phyloP scores from a whole-genome alignment of 2,329 filamentous ascomycete genomes.

The Fusarium bactridioides region DNA sequence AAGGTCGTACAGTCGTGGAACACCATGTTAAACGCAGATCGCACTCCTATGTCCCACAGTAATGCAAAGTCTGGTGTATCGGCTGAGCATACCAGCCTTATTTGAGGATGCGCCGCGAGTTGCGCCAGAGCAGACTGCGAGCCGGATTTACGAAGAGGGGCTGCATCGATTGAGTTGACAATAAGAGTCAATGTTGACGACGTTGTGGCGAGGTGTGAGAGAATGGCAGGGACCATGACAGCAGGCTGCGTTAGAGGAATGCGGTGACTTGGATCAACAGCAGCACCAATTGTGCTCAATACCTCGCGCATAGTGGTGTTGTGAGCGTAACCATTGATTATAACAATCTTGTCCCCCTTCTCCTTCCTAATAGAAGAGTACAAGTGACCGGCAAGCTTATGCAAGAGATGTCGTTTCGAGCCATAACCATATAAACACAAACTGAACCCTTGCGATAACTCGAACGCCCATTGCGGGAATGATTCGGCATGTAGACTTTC shows the following conservation, averaged over 20 bases:
- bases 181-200: slow-evolving; percentile 68
- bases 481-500: slow-evolving; percentile 78
- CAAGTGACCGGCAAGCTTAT: slow-evolving; percentile 78
- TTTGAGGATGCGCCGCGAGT: slow-evolving; percentile 75
- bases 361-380: slow-evolving; percentile 46
- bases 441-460: slow-evolving; percentile 85
- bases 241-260: slow-evolving; percentile 69
- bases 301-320: slow-evolving; percentile 74
- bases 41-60: slow-evolving; percentile 88
- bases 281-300: slow-evolving; percentile 71
- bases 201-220: slow-evolving; percentile 62
- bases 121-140: slow-evolving; percentile 78
- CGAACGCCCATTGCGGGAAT: slow-evolving; percentile 92
- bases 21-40: slow-evolving; percentile 82
- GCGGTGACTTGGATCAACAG: slow-evolving; percentile 61
- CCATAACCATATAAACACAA: slow-evolving; percentile 93
- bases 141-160: slow-evolving; percentile 73
- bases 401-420: slow-evolving; percentile 80
- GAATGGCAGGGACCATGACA: slow-evolving; percentile 73
- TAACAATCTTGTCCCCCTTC: slow-evolving; percentile 65
- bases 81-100: slow-evolving; percentile 80
- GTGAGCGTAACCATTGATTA: slow-evolving; percentile 85
- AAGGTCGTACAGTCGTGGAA: slow-evolving; percentile 98
- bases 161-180: slow-evolving; percentile 87
- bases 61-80: slow-evolving; percentile 89